Evolutionary conservation across 768 basidiomycete species (phyloP), one percentile per base, ranked within the genome.

Genomic region (Hypholoma sublateritium): DNA sequence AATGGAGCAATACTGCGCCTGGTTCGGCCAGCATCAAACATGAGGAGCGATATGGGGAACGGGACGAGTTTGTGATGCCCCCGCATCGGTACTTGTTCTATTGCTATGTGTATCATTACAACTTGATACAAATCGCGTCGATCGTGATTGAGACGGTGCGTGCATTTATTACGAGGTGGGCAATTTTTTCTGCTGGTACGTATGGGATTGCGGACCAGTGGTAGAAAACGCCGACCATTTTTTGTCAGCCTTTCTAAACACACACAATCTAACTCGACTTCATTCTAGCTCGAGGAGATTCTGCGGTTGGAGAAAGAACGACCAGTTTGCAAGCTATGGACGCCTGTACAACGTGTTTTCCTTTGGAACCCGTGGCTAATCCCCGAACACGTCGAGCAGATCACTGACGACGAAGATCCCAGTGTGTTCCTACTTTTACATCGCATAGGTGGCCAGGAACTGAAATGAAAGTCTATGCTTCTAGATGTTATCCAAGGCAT

Each of bases 81-180:
- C 56, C 60, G 5, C 89, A 91, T 69, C 81, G 85, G 39, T 83
- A 85, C 65, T 72, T 92, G 7, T 92, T 92, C 62, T 74, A 89
- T 55, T 88, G 85, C 49, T 91, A 86, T 62, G 80, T 88, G 25
- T 91, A 88, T 66, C 87, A 92, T 55, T 82, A 80, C 60, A 81
- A 80, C 60, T 65, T 80, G 28, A 71, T 77, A 21, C 77, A 75
- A 50, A 70, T 78, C 28, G 64, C 75, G 1, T 64, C 53, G 2
- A 70, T 76, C 43, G 56, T 79, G 0, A 55, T 75, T 11, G 74
- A 76, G 46, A 78, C 79, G 76, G 80, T 80, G 51, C 41, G 72
- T 62, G 16, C 25, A 19, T 32, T 37, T 36, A 42, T 37, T 39
- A 25, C 13, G n/a, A n/a, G n/a, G n/a, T n/a, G 41, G 28, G 5